Evolutionary conservation across 2,329 filamentous ascomycete genomes (phyloP), one percentile per base, ranked within the genome.

Genomic region (Plenodomus biglobosus): DNA sequence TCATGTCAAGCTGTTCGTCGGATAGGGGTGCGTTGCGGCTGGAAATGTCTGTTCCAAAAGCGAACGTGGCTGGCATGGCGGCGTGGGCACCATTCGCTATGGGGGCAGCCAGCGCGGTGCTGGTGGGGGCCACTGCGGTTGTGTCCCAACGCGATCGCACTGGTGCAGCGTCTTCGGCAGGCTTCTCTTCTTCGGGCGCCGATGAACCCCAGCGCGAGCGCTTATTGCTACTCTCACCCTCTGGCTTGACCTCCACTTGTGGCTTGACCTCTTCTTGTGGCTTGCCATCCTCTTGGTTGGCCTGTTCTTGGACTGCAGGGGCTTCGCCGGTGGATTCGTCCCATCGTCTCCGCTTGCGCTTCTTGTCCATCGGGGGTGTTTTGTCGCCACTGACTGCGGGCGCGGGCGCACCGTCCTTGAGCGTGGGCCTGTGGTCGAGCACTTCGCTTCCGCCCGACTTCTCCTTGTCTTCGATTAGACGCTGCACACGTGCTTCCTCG

Each of bases 1-100:
- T 88, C 68, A 87, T 78, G 66, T 99, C 89, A 40, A 99, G 85
- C 70, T 97, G 92, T 71, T 99, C 94, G 62, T 99, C 94, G 36
- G 92, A 94, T 36, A 96, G 78, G 5, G 90, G 81, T 50, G 87
- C 85, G 71, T 92, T 94, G 54, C 92, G 87, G 45, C 78, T 83
- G 36, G 87, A 85, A 42, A 94, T 82, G 66, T 96, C 92, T 37
- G 86, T 87, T 42, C 91, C 91, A 66, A 95, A 95, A 78, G 74
- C 58, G 77, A 75, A 65, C 86, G 85, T 50, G 5, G 35, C 35
- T 85, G 65, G 61, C 40, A 56, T 53, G 7, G 60, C 43, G 13
- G 58, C 40, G 5, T 50, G 58, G 17, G 58, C 50, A 42, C 59
- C 62, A 30, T 64, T 68, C 8, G 59, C 40, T 8, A 54, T 40